Evolutionary conservation across 345 rosid genomes (phyloP).

Genomic region (Erodium maritimum): DNA sequence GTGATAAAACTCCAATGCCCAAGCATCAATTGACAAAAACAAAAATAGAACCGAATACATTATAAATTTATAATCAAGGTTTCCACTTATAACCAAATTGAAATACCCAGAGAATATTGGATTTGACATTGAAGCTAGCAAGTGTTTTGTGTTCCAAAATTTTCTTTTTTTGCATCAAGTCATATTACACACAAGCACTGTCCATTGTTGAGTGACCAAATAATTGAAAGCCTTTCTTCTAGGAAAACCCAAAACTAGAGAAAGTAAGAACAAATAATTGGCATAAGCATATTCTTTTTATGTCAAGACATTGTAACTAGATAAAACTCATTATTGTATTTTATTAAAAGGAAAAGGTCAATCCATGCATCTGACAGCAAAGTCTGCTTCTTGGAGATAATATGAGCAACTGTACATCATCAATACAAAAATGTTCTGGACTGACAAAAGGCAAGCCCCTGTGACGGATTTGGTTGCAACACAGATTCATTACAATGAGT

Average conservation of each 20-base stretch:
- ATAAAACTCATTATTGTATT: not conserved
- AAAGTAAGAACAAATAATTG: not conserved
- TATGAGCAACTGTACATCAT: not conserved
- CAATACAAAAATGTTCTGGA: not conserved
- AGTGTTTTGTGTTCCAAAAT: not conserved
- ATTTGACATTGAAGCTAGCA: not conserved
- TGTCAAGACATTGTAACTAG: not conserved
- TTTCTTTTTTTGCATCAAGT: not conserved
- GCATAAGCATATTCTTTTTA: not conserved
- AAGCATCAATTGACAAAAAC: constrained; percentile 3
- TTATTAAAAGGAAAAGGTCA: not conserved
- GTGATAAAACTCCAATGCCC: constrained; percentile 12
- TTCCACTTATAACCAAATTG: not conserved
- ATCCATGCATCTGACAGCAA: no score
- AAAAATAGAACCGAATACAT: constrained; percentile 1
- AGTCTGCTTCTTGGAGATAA: not conserved
- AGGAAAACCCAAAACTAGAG: not conserved
- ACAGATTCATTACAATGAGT: not conserved
- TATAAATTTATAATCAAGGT: not conserved
- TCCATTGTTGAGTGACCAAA: not conserved
- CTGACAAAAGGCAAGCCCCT: not conserved
- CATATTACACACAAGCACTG: not conserved
- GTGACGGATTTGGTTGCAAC: not conserved
- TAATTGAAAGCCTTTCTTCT: not conserved
- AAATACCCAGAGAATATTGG: not conserved